Conservation (phyloP, 2,329 filamentous ascomycete genomes). For the Akanthomyces dipterigenus region DNA sequence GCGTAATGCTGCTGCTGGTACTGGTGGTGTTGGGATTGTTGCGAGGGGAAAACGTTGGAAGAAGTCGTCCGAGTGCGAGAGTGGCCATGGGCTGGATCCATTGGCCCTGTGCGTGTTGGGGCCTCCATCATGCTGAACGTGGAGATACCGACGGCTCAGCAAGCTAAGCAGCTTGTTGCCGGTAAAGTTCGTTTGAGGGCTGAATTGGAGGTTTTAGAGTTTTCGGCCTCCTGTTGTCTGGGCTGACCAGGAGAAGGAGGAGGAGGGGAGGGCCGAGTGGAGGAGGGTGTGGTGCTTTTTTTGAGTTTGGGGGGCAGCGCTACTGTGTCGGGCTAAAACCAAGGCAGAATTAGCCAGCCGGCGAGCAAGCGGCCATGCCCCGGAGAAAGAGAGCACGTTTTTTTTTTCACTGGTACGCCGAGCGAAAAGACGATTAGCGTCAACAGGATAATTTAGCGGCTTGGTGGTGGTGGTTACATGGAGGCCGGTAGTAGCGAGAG, state of each 20-base stretch:
- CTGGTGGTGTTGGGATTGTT: neutral
- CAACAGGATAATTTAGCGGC: neutral
- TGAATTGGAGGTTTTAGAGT: neutral
- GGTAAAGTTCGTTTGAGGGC: neutral
- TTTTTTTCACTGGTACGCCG: neutral
- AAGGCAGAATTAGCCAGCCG: constrained; percentile 5
- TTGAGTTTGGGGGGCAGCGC: constrained; percentile 7
- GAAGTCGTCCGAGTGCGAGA: constrained; percentile 51
- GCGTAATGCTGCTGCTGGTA: neutral
- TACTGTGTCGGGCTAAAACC: constrained; percentile 4
- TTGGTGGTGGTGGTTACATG: neutral
- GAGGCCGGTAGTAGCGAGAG: neutral
- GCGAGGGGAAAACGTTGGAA: constrained; percentile 42
- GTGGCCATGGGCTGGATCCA: constrained; percentile 40
- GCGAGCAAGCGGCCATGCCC: neutral
- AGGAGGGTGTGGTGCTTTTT: constrained; percentile 1
- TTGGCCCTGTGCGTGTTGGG: constrained; percentile 22
- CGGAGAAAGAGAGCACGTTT: neutral
- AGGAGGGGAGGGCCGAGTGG: neutral
- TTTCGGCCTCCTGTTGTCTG: neutral
- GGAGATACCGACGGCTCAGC: neutral
- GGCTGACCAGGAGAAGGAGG: neutral
- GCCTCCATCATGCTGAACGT: constrained; percentile 8
- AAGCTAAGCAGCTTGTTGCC: neutral
- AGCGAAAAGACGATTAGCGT: neutral